Conservation (phyloP, 176 grass and related monocot species). For the Dendrocalamus sinicus region DNA sequence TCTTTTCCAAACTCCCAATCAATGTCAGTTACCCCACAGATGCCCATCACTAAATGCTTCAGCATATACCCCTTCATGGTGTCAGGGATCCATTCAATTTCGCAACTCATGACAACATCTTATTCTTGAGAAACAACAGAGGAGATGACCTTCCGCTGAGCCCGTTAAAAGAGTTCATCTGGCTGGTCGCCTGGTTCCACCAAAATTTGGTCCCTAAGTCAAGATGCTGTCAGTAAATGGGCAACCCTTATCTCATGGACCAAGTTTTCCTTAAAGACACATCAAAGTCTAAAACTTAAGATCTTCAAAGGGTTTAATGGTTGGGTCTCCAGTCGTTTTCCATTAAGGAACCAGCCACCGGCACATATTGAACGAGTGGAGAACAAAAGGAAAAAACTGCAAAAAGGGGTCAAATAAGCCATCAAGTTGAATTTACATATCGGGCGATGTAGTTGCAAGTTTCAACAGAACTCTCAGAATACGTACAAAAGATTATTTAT, state of each 20-base stretch:
- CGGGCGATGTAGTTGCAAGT: not conserved
- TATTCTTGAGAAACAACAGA: not conserved
- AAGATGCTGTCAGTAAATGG: not conserved
- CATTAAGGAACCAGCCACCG: not conserved
- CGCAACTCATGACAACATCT: not conserved
- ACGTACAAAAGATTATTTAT: conserved; percentile 1
- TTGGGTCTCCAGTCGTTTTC: conserved; percentile 8
- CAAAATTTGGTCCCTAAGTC: not conserved
- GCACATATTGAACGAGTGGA: conserved; percentile 21
- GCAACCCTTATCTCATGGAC: not conserved
- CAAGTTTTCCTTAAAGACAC: not conserved
- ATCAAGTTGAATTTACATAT: conserved; percentile 15
- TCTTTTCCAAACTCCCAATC: not conserved
- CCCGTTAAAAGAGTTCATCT: not conserved
- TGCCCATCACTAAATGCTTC: conserved; percentile 22
- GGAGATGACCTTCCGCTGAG: not conserved
- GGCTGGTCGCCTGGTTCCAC: not conserved
- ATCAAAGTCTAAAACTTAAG: conserved; percentile 1
- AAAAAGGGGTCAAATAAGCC: not conserved
- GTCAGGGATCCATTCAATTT: not conserved
- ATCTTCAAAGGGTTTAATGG: conserved; percentile 4
- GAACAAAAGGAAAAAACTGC: not conserved
- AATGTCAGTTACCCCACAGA: not conserved
- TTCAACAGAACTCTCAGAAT: conserved; percentile 2
- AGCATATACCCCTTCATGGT: not conserved